These are phyloP conservation scores for Marasmius fiardii DNA, from an alignment of 1,284 basidiomycete species.

Conservation along the genomic window DNA sequence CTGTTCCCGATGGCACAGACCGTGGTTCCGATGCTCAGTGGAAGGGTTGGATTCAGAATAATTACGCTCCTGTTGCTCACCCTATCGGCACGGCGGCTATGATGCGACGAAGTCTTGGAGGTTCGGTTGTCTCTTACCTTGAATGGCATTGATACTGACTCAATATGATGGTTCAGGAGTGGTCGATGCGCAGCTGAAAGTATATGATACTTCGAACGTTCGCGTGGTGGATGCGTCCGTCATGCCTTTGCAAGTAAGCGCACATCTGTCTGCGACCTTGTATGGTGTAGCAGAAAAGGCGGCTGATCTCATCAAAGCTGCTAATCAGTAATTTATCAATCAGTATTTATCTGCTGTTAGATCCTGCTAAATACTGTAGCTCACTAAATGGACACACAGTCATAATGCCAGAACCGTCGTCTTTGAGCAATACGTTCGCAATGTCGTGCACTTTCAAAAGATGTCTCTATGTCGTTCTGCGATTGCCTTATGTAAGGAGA, in stretches of 20 bases:
- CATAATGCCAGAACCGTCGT: too few relatives aligned
- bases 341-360: too few relatives aligned
- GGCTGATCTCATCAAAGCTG: constrained; percentile 6
- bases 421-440: too few relatives aligned
- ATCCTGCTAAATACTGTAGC: too few relatives aligned
- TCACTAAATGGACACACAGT: too few relatives aligned
- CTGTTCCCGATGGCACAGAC: constrained; percentile 41
- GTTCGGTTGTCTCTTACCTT: background rate
- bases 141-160: too few relatives aligned
- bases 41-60: constrained; percentile 12
- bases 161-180: background rate
- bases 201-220: constrained; percentile 5
- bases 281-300: constrained; percentile 13
- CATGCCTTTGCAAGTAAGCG: constrained; percentile 10
- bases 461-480: too few relatives aligned
- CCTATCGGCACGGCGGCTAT: constrained; percentile 3
- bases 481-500: too few relatives aligned
- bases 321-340: background rate
- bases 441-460: too few relatives aligned
- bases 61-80: background rate
- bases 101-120: constrained; percentile 3
- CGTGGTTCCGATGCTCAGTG: constrained; percentile 14
- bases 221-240: constrained; percentile 12
- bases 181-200: constrained; percentile 7
- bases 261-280: constrained; percentile 8